Percentiles rank a stretch among this genome's conserved stretches.
Conservation (phyloP, 208 protist species). For the Herpetomonas tarakana region DNA sequence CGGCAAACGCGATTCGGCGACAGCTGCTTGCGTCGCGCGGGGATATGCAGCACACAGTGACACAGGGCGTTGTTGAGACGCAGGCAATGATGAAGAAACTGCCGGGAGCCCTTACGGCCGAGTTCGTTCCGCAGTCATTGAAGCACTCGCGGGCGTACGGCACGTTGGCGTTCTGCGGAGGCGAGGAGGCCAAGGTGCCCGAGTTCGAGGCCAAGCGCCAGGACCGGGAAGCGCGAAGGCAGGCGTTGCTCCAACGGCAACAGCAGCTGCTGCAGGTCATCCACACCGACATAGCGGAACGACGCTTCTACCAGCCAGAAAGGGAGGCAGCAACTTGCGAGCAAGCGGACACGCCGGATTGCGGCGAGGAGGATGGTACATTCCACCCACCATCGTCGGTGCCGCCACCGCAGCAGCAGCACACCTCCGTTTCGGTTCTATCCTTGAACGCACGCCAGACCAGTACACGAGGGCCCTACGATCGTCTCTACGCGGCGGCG, state of each 20-base stretch:
- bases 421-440: too few species aligned
- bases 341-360: too few species aligned
- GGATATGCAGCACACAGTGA: conserved; percentile 9
- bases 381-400: too few species aligned
- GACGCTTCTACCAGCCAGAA: background rate
- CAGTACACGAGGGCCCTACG: too few species aligned
- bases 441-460: too few species aligned
- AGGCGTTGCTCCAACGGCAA: conserved; percentile 27
- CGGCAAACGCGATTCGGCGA: background rate
- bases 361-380: too few species aligned
- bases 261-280: conserved; percentile 16
- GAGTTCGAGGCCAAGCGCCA: conserved; percentile 19
- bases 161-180: conserved; percentile 29
- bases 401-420: too few species aligned
- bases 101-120: conserved; percentile 4
- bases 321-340: too few species aligned
- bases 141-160: conserved; percentile 15
- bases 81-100: conserved; percentile 16
- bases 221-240: conserved; percentile 20
- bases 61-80: conserved; percentile 13
- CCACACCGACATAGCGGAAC: conserved; percentile 1
- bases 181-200: conserved; percentile 13
- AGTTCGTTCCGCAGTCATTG: conserved; percentile 16
- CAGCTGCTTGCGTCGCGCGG: background rate
- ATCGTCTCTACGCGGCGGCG: too few species aligned